These are phyloP conservation scores for Moringa oleifera DNA, from an alignment of 345 rosid genomes.

Conservation along the genomic window DNA sequence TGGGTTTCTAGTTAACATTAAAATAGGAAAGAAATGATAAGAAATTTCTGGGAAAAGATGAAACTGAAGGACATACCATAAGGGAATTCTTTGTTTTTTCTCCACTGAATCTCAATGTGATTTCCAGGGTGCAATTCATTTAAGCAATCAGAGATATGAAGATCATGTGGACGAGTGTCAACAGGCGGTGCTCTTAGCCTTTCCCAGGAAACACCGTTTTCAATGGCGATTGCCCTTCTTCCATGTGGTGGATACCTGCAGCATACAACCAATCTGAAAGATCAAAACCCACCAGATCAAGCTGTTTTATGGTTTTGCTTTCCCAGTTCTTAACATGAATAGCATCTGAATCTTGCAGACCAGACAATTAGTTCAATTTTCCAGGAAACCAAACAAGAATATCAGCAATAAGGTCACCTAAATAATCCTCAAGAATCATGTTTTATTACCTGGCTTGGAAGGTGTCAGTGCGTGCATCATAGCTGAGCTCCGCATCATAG, in stretches of 20 bases:
- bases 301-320: too few relatives aligned
- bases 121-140: constrained; percentile 74
- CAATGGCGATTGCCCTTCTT: constrained; percentile 52
- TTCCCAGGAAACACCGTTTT: constrained; percentile 65
- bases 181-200: constrained; percentile 72
- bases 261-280: neutral
- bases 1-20: too few relatives aligned
- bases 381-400: too few relatives aligned
- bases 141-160: constrained; percentile 60
- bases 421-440: too few relatives aligned
- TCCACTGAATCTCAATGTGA: constrained; percentile 95
- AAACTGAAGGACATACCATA: constrained; percentile 36
- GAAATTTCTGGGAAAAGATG: too few relatives aligned
- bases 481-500: constrained; percentile 86
- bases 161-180: constrained; percentile 63
- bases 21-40: too few relatives aligned
- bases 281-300: neutral
- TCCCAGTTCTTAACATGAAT: too few relatives aligned
- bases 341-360: too few relatives aligned
- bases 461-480: constrained; percentile 61
- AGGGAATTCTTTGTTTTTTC: constrained; percentile 79
- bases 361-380: too few relatives aligned
- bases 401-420: too few relatives aligned
- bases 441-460: constrained; percentile 75
- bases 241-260: constrained; percentile 81